These are phyloP conservation scores for Stemphylium lycopersici DNA, from an alignment of 2,329 filamentous ascomycete species.

Conservation along the genomic window DNA sequence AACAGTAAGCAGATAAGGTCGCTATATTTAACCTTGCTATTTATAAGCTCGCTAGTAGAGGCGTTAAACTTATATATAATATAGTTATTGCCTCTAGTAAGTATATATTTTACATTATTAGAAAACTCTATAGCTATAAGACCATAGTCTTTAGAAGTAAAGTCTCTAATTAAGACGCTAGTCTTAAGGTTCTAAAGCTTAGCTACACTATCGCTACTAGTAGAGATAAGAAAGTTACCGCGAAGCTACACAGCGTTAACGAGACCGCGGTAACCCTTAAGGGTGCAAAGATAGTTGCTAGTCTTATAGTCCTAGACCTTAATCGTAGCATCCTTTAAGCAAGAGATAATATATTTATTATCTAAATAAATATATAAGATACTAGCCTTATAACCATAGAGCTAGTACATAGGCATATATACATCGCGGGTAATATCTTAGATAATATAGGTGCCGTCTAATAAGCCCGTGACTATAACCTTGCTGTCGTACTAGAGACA, in stretches of 20 bases:
- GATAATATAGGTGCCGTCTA: conserved; percentile 87
- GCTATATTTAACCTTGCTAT: conserved; percentile 80
- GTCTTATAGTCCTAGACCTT: conserved; percentile 92
- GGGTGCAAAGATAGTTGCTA: conserved; percentile 74
- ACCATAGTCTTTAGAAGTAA: conserved; percentile 87
- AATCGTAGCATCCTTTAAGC: conserved; percentile 93
- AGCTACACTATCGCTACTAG: conserved; percentile 89
- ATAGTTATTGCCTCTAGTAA: conserved; percentile 93
- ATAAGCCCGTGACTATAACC: conserved; percentile 94
- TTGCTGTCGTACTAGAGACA: conserved; percentile 93
- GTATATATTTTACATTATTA: conserved; percentile 88
- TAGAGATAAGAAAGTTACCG: conserved; percentile 89
- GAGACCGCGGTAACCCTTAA: conserved; percentile 85
- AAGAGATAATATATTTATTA: conserved; percentile 89
- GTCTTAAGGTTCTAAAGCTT: conserved; percentile 96
- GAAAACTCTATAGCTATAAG: conserved; percentile 96
- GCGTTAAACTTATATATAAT: conserved; percentile 96
- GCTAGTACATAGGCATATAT: conserved; percentile 70
- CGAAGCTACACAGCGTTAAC: conserved; percentile 97
- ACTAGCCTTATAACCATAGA: conserved; percentile 80
- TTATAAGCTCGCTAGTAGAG: conserved; percentile 82
- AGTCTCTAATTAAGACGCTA: conserved; percentile 87
- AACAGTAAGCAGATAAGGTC: conserved; percentile 88
- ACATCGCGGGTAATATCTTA: conserved; percentile 81
- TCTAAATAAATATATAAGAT: conserved; percentile 95